Evolutionary conservation across 176 grass and related monocot species (phyloP), one percentile per base, ranked within the genome.

Genomic region (Stipa capillata): DNA sequence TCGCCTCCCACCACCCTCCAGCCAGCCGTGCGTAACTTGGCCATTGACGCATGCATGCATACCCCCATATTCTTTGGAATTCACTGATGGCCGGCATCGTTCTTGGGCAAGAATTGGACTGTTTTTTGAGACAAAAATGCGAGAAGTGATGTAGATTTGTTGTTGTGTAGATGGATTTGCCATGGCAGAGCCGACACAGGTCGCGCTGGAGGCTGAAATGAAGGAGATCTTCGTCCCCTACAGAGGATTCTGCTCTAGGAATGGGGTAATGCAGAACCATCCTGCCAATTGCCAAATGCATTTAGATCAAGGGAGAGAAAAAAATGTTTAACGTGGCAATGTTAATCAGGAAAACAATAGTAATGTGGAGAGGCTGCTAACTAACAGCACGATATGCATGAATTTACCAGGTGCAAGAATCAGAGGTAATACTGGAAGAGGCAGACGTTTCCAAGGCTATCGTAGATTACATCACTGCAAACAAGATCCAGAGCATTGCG

Each of bases 371-470:
- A n/a, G n/a, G n/a, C n/a, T n/a, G n/a, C n/a, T n/a, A n/a, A 6
- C 6, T 79, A 11, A 79, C 7, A 35, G 45, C 17, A 17, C 1
- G 1, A n/a, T n/a, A 58, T 72, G 9, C 8, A 23, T 43, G 7
- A 5, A 53, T 53, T 15, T 41, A 24, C 10, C 82, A 94, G 95
- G 76, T 91, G 51, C 80, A 83, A 6, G 81, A 87, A 56, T 83
- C 61, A 11, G 91, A 94, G 86, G 88, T 94, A 14, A 74, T 94
- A 27, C 23, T 98, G 78, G 95, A 98, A 69, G 92, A 94, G 54
- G 41, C 83, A 69, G 96, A 98, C 60, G 74, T 91, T 73, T 67
- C 90, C 29, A 94, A 87, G 80, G 90, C 88, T 55, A 88, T 98
- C 27, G 74, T 93, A 52, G 87, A 90, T 7, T 98, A 83, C 74